Evolutionary conservation across 768 basidiomycete genomes (phyloP).

Genomic region (Kwoniella botswanensis): DNA sequence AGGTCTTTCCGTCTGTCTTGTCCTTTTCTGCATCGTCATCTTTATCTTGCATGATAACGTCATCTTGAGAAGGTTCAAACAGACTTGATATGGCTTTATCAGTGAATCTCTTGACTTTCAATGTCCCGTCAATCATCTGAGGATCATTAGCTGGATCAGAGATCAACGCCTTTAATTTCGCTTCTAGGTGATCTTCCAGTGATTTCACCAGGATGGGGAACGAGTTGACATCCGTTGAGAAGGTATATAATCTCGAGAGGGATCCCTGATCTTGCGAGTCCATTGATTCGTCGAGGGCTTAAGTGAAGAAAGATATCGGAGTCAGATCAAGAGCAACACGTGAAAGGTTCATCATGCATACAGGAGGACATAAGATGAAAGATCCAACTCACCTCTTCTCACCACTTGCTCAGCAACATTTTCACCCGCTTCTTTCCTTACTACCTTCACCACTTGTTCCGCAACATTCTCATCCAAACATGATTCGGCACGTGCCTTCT

Average conservation of each 20-base stretch:
- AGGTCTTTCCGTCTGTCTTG: slow-evolving; percentile 5
- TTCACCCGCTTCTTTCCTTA: slow-evolving; percentile 32
- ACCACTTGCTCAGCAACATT: slow-evolving; percentile 36
- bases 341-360: not conserved
- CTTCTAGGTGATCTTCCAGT: slow-evolving; percentile 47
- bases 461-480: slow-evolving; percentile 31
- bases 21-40: slow-evolving; percentile 17
- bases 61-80: slow-evolving; percentile 16
- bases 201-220: slow-evolving; percentile 42
- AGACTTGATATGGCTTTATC: slow-evolving; percentile 45
- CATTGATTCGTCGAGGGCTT: slow-evolving; percentile 55
- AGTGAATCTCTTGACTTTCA: slow-evolving; percentile 50
- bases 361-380: not conserved
- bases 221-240: slow-evolving; percentile 38
- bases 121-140: slow-evolving; percentile 52
- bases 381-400: slow-evolving; percentile 32
- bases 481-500: slow-evolving; percentile 32
- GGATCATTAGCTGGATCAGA: slow-evolving; percentile 54
- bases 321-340: too few relatives aligned
- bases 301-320: too few relatives aligned
- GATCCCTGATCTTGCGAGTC: slow-evolving; percentile 34
- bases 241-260: slow-evolving; percentile 38
- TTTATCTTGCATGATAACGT: not conserved
- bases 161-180: slow-evolving; percentile 45
- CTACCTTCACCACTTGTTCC: slow-evolving; percentile 29